A percentile compares a stretch with the other conserved stretches of the same genome.
phyloP scores from a whole-genome alignment of 148 eudicot genomes.

The Rhododendron henanense region DNA sequence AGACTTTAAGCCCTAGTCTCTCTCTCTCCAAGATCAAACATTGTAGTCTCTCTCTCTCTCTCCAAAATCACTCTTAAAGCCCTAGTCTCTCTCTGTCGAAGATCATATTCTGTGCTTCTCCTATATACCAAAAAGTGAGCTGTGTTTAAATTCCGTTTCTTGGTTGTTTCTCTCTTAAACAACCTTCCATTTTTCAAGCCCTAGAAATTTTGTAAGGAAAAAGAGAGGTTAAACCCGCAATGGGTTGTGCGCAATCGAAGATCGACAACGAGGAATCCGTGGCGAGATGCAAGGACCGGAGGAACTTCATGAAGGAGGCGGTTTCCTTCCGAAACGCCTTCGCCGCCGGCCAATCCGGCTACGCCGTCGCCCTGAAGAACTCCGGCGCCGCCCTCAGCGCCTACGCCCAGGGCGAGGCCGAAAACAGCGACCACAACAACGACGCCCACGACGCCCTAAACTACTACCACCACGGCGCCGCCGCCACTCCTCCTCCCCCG shows the following conservation, averaged over 20 bases:
- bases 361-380: conserved; percentile 56
- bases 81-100: neutral
- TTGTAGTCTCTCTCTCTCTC: neutral
- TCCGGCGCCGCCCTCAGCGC: conserved; percentile 82
- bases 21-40: too few species aligned
- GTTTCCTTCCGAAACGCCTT: conserved; percentile 63
- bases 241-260: conserved; percentile 97
- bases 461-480: conserved; percentile 19
- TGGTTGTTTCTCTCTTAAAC: neutral
- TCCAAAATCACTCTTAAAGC: neutral
- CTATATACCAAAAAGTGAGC: too few species aligned
- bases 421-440: neutral
- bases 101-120: too few species aligned
- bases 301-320: conserved; percentile 86
- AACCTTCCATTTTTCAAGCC: neutral
- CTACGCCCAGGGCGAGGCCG: conserved; percentile 77
- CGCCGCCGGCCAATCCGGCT: conserved; percentile 72
- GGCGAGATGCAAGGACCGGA: conserved; percentile 76
- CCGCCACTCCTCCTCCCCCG: conserved; percentile 20
- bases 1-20: neutral
- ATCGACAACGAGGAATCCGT: conserved; percentile 93
- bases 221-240: conserved; percentile 3
- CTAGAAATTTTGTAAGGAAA: neutral
- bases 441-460: neutral
- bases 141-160: neutral